Percentiles rank a stretch among this genome's conserved stretches.
phyloP scores from a whole-genome alignment of 2,329 filamentous ascomycete species.

The Fusarium praegraminearum region DNA sequence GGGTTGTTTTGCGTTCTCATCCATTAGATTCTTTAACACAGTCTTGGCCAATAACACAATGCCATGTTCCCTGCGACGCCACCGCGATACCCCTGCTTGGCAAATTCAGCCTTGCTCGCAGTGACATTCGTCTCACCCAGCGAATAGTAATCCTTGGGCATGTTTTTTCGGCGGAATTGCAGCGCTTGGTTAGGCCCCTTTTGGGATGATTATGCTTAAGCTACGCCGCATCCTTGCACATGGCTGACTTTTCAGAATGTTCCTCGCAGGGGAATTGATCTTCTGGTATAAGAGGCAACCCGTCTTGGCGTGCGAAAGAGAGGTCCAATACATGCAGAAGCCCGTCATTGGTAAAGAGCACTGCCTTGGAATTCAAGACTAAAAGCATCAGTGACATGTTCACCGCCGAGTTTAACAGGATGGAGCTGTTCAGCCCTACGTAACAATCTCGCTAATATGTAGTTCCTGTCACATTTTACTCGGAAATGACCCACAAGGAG shows the following conservation, averaged over 20 bases:
- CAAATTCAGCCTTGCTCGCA: neutral
- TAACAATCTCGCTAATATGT: neutral
- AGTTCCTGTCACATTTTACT: neutral
- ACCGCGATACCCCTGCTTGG: neutral
- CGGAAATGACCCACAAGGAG: neutral
- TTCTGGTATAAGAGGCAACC: neutral
- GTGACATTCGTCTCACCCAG: neutral
- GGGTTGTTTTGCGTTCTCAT: neutral
- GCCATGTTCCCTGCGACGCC: neutral
- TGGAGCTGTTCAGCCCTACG: constrained; percentile 5
- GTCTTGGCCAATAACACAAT: neutral
- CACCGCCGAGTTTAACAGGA: neutral
- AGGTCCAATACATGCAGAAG: neutral
- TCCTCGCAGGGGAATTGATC: neutral
- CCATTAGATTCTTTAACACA: neutral
- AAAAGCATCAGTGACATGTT: neutral
- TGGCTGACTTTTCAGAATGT: neutral
- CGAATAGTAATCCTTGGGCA: neutral
- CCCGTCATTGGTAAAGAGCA: neutral
- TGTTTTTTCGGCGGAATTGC: neutral
- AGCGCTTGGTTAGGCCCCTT: neutral
- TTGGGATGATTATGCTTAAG: neutral
- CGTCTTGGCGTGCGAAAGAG: neutral
- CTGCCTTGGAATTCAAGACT: neutral
- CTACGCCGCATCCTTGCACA: neutral